Evolutionary conservation across 2,329 filamentous ascomycete species (phyloP).

Genomic region (Neonectria hederae): DNA sequence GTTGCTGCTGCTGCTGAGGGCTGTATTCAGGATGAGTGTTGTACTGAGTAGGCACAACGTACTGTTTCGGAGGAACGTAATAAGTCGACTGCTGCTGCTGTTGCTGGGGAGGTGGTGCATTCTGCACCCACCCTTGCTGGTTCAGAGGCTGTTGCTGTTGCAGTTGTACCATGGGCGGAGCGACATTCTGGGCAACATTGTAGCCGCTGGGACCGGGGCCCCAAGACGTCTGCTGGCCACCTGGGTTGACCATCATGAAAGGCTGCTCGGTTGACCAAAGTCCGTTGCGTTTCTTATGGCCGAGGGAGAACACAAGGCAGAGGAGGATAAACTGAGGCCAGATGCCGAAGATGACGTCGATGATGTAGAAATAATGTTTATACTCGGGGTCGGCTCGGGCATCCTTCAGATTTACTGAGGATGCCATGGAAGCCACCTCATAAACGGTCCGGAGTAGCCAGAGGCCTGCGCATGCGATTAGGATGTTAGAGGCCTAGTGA

Average conservation of each 20-base stretch:
- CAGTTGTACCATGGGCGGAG: conserved; percentile 17
- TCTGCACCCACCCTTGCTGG: conserved; percentile 3
- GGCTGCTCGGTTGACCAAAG: conserved; percentile 40
- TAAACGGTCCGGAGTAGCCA: conserved; percentile 42
- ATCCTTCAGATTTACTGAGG: conserved; percentile 20
- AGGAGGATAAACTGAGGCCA: conserved; percentile 42
- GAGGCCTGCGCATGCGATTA: conserved; percentile 36
- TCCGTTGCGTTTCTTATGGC: conserved; percentile 36
- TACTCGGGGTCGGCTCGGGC: not conserved
- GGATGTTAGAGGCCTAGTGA: conserved; percentile 33
- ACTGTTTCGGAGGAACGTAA: not conserved
- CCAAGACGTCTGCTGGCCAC: conserved; percentile 30
- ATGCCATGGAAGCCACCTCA: conserved; percentile 30
- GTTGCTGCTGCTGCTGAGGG: conserved; percentile 13
- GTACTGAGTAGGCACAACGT: not conserved
- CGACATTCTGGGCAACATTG: conserved; percentile 11
- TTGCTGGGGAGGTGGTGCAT: conserved; percentile 8
- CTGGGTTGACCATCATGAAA: conserved; percentile 20
- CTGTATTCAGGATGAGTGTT: not conserved
- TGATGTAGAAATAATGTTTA: conserved; percentile 27
- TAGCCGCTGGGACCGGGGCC: conserved; percentile 25
- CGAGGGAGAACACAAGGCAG: conserved; percentile 41
- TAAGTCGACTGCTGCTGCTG: conserved; percentile 12
- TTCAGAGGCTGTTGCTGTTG: not conserved
- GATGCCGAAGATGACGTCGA: conserved; percentile 36